Percentiles rank a stretch among this genome's conserved stretches.
Conservation (phyloP, 345 rosid species). For the Populus davidiana region DNA sequence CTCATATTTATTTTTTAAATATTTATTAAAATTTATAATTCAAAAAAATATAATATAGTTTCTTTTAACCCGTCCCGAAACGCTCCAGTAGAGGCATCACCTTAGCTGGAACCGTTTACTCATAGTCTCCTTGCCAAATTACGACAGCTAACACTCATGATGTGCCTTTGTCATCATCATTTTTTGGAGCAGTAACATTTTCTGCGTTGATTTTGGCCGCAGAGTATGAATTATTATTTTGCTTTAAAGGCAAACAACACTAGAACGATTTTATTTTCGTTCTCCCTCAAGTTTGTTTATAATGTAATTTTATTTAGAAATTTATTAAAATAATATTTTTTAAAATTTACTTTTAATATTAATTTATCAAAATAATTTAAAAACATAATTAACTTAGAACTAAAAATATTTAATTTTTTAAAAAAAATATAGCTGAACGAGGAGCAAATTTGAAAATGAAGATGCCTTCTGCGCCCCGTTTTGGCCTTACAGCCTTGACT, state of each 20-base stretch:
- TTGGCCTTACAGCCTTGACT: not conserved
- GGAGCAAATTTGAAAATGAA: not conserved
- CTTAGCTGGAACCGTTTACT: slow-evolving; percentile 12
- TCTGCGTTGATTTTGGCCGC: not conserved
- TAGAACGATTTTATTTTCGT: not conserved
- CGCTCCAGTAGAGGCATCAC: slow-evolving; percentile 17
- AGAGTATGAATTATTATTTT: not conserved
- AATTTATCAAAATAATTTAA: too few relatives aligned
- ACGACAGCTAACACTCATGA: not conserved
- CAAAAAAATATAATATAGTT: too few relatives aligned
- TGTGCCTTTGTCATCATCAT: not conserved
- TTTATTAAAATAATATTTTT: too few relatives aligned
- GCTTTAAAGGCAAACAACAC: not conserved
- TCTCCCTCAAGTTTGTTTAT: not conserved
- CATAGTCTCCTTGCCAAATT: not conserved
- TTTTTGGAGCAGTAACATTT: not conserved
- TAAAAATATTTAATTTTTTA: too few relatives aligned
- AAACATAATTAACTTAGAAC: too few relatives aligned
- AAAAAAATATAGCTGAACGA: too few relatives aligned
- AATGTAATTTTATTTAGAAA: too few relatives aligned
- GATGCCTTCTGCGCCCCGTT: not conserved
- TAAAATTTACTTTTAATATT: too few relatives aligned
- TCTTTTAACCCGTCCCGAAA: too few relatives aligned
- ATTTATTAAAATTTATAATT: too few relatives aligned
- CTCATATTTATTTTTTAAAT: too few relatives aligned